Evolutionary conservation across 345 rosid species (phyloP).

Genomic region (Eucalyptus polyanthemos): DNA sequence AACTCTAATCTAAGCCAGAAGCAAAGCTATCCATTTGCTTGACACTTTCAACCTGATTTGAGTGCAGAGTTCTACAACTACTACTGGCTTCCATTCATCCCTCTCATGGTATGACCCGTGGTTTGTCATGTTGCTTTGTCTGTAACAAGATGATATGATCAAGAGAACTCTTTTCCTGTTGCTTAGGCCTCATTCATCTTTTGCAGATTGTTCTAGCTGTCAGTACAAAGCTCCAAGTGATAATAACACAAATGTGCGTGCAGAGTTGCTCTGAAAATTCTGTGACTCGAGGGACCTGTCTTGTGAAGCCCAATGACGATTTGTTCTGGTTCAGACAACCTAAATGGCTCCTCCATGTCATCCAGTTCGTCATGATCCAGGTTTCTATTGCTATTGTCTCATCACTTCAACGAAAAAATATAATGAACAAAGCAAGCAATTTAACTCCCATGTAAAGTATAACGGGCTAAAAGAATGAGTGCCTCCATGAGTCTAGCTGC

Average conservation of each 20-base stretch:
- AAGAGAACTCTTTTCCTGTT: background rate
- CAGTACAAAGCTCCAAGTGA: constrained; percentile 3
- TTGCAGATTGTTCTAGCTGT: constrained; percentile 1
- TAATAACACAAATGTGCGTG: constrained; percentile 5
- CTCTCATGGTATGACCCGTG: background rate
- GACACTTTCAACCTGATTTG: background rate
- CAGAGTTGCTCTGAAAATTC: background rate
- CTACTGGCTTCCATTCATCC: constrained; percentile 13
- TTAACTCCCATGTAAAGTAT: background rate
- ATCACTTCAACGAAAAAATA: background rate
- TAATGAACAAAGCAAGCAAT: background rate
- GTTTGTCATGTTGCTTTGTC: background rate
- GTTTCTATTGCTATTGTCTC: background rate
- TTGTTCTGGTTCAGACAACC: constrained; percentile 12
- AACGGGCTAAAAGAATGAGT: background rate
- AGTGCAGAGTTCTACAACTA: constrained; percentile 6
- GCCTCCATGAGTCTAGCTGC: background rate
- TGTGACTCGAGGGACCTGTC: background rate
- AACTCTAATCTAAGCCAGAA: background rate
- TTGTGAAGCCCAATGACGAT: background rate
- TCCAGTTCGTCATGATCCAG: constrained; percentile 10
- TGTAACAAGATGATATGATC: background rate
- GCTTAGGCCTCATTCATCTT: background rate
- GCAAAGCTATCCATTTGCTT: background rate
- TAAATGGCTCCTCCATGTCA: constrained; percentile 3